A percentile compares a stretch with the other conserved stretches of the same genome.
Evolutionary conservation across 495 filamentous ascomycete genomes (phyloP).

Genomic region (Geopyxis carbonaria): DNA sequence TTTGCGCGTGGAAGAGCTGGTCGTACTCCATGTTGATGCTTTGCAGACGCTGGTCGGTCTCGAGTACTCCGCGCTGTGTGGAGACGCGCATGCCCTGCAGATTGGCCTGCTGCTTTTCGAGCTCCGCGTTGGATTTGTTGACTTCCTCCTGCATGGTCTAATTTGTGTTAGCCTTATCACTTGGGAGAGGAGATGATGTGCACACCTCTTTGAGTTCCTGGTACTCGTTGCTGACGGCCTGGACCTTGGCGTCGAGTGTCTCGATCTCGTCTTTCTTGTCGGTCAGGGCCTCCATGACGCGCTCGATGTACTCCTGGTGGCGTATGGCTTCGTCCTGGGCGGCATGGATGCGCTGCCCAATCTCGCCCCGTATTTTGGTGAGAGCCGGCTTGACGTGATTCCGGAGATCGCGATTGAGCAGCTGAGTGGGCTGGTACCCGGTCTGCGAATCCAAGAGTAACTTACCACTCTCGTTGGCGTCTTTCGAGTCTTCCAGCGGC

Average conservation of each 20-base stretch:
- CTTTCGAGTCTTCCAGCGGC: slow-evolving; percentile 38
- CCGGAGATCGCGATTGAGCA: slow-evolving; percentile 72
- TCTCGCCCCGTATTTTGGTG: slow-evolving; percentile 60
- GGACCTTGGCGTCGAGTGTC: slow-evolving; percentile 66
- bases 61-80: not conserved
- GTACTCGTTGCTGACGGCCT: slow-evolving; percentile 78
- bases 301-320: slow-evolving; percentile 76
- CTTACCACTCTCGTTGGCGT: slow-evolving; percentile 30
- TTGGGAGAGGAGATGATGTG: slow-evolving; percentile 30
- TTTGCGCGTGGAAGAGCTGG: not conserved
- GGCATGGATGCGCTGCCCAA: slow-evolving; percentile 65
- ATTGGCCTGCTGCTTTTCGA: slow-evolving; percentile 3
- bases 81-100: not conserved
- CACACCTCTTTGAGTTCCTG: slow-evolving; percentile 82
- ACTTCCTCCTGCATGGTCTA: slow-evolving; percentile 5
- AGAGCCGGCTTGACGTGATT: slow-evolving; percentile 65
- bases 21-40: not conserved
- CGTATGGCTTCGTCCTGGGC: slow-evolving; percentile 78
- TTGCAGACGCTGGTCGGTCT: slow-evolving; percentile 3
- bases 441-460: slow-evolving; percentile 62
- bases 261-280: slow-evolving; percentile 87
- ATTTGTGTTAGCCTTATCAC: too few relatives aligned
- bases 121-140: slow-evolving; percentile 4
- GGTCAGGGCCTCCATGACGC: slow-evolving; percentile 83
- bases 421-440: slow-evolving; percentile 74